phyloP scores from a whole-genome alignment of 169 alveolate species.

The Miamiensis avidus region DNA sequence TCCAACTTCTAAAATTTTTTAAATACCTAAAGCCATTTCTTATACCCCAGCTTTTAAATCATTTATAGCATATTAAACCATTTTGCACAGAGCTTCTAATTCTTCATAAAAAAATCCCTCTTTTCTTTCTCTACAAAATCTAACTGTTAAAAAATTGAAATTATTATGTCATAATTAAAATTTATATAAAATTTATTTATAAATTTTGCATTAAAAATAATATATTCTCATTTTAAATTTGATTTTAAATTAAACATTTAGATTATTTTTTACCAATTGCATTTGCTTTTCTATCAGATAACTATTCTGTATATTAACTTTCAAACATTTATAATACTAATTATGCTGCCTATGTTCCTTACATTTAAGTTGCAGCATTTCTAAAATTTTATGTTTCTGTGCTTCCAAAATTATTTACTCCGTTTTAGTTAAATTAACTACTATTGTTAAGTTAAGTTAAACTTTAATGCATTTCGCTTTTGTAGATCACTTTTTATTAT shows the following conservation, averaged over 20 bases:
- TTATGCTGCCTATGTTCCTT: slow-evolving; percentile 11
- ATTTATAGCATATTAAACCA: slow-evolving; percentile 19
- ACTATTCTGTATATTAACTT: slow-evolving; percentile 35
- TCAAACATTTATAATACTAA: slow-evolving; percentile 45
- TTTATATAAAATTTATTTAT: too few relatives aligned
- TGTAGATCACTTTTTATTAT: too few relatives aligned
- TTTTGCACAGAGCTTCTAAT: slow-evolving; percentile 31
- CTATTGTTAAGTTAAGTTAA: too few relatives aligned
- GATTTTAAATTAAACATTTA: too few relatives aligned
- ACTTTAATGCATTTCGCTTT: too few relatives aligned
- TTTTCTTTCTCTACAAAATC: slow-evolving; percentile 46
- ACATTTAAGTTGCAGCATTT: too few relatives aligned
- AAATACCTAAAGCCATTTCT: slow-evolving; percentile 42
- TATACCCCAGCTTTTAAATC: slow-evolving; percentile 23
- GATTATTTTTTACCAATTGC: slow-evolving; percentile 7
- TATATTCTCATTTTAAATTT: neutral
- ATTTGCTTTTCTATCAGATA: slow-evolving; percentile 41
- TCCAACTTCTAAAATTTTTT: slow-evolving; percentile 45
- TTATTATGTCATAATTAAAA: too few relatives aligned
- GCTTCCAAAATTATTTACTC: too few relatives aligned
- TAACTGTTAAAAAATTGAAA: neutral
- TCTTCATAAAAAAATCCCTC: slow-evolving; percentile 45
- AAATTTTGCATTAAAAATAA: neutral
- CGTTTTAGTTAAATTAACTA: too few relatives aligned
- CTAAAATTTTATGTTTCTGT: too few relatives aligned